These are phyloP conservation scores for Plasmodium cynomolgi DNA, from an alignment of 169 alveolate species.

Conservation along the genomic window DNA sequence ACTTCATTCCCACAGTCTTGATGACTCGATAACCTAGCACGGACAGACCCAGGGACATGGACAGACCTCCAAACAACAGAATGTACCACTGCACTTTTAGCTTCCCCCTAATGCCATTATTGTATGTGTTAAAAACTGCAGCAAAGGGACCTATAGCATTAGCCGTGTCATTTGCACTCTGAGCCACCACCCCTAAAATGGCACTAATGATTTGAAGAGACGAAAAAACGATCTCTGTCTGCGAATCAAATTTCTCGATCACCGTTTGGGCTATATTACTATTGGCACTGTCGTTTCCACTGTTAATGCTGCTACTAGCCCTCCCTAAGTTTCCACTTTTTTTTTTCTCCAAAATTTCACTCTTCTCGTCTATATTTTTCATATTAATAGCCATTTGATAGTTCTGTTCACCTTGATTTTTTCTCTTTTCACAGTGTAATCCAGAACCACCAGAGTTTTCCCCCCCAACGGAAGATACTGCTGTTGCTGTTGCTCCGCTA, in stretches of 20 bases:
- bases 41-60: conserved; percentile 88
- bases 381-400: not conserved
- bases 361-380: not conserved
- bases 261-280: conserved; percentile 38
- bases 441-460: too few species aligned
- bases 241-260: conserved; percentile 76
- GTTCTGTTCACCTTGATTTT: not conserved
- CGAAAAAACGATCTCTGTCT: conserved; percentile 79
- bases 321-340: not conserved
- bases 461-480: not conserved
- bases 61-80: conserved; percentile 85
- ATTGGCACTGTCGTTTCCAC: not conserved
- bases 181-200: conserved; percentile 85
- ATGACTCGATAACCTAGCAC: conserved; percentile 87
- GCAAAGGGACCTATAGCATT: conserved; percentile 89
- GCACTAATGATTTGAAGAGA: conserved; percentile 85
- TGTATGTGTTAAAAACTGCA: conserved; percentile 68
- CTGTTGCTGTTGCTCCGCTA: not conserved
- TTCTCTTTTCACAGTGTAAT: not conserved
- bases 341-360: not conserved
- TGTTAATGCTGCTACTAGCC: not conserved
- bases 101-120: conserved; percentile 54
- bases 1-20: conserved; percentile 85
- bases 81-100: conserved; percentile 86
- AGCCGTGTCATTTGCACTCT: conserved; percentile 90